phyloP scores from a whole-genome alignment of 2,329 filamentous ascomycete genomes.

The Verticillium isaacii region DNA sequence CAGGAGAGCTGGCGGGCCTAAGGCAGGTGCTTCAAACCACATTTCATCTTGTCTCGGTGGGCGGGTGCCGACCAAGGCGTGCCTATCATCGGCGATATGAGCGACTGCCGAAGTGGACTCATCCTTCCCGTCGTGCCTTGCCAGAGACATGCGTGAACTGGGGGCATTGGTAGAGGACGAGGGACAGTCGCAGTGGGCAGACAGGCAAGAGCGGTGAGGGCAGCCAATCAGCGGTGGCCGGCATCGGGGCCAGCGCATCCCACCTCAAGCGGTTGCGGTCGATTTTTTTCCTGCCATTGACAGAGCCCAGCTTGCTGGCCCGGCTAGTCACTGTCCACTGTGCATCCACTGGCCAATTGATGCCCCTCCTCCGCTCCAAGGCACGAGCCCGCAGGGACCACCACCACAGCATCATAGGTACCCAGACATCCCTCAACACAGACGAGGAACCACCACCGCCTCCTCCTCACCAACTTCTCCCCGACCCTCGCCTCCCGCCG shows the following conservation, averaged over 20 bases:
- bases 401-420: background rate
- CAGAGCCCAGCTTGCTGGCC: background rate
- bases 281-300: slow-evolving; percentile 1
- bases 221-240: background rate
- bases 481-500: background rate
- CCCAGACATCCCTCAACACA: background rate
- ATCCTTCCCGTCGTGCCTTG: too few relatives aligned
- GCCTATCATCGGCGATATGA: background rate
- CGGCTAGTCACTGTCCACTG: background rate
- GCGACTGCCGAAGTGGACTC: background rate
- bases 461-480: background rate
- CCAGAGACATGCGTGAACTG: too few relatives aligned
- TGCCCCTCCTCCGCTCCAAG: slow-evolving; percentile 1
- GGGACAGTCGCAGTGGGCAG: background rate
- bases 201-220: background rate
- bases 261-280: slow-evolving; percentile 5
- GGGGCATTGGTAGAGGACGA: background rate
- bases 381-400: background rate
- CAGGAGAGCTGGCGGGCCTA: too few relatives aligned
- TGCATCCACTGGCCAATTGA: slow-evolving; percentile 4
- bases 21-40: too few relatives aligned
- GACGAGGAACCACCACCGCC: background rate
- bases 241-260: background rate
- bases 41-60: background rate
- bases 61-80: background rate